Percentiles rank a stretch among this genome's conserved stretches.
Evolutionary conservation across 2,329 filamentous ascomycete genomes (phyloP).

Genomic region (Coniochaeta pulveracea): DNA sequence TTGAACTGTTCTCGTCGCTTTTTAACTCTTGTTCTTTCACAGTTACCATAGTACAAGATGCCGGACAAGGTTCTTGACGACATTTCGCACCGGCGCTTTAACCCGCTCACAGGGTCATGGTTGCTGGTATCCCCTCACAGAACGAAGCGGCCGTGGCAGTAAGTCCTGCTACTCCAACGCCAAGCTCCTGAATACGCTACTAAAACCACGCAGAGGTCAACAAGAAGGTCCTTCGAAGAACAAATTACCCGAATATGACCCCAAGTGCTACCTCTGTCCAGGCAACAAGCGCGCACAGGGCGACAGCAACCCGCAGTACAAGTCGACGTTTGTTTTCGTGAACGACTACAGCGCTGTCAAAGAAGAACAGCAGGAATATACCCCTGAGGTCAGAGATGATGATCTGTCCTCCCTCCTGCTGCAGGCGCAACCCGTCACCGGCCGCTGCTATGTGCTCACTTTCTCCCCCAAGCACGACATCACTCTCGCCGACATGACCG

Average conservation of each 20-base stretch:
- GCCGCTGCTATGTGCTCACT: conserved; percentile 93
- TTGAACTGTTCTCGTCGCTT: background rate
- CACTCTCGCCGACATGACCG: conserved; percentile 81
- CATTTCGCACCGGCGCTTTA: conserved; percentile 91
- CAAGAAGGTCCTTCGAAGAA: conserved; percentile 62
- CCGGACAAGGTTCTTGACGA: conserved; percentile 75
- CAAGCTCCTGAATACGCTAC: too few relatives aligned
- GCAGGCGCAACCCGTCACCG: conserved; percentile 74
- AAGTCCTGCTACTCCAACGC: too few relatives aligned
- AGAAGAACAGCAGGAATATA: conserved; percentile 78
- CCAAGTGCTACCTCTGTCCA: conserved; percentile 87
- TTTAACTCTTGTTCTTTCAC: too few relatives aligned
- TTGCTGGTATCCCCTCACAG: conserved; percentile 91
- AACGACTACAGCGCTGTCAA: conserved; percentile 98
- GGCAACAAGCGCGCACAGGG: conserved; percentile 83
- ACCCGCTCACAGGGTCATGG: conserved; percentile 82
- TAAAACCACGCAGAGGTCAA: conserved; percentile 61
- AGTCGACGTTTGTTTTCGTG: conserved; percentile 83
- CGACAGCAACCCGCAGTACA: conserved; percentile 75
- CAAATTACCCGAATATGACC: conserved; percentile 70
- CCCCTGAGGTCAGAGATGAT: conserved; percentile 26
- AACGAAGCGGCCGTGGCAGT: conserved; percentile 98
- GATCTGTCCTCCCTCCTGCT: conserved; percentile 65
- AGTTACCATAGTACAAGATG: too few relatives aligned
- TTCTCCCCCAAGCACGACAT: conserved; percentile 86